Base-by-base conservation (phyloP, 192 early-diverging fungal species). In the Bifiguratus adelaidae region DNA sequence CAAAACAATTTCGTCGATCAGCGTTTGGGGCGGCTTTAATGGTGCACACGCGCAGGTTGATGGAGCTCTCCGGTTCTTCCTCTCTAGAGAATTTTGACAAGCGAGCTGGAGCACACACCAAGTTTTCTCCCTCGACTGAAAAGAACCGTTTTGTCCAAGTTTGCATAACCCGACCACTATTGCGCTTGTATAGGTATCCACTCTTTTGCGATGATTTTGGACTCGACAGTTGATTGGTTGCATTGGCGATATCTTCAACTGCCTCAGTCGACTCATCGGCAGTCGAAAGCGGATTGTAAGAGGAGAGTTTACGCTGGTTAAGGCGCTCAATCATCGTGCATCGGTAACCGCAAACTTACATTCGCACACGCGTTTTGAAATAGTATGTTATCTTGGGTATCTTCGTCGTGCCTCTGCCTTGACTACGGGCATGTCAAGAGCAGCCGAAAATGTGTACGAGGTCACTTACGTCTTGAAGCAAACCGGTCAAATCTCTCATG, bases 121-220 rank as follows among this genome's bases (percentile, higher is more conserved):
- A 47, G 15, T 65, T 38, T 35, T 78, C 81, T 43, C 76, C 73
- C 34, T 70, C 63, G 25, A 89, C 78, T 32, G 67, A 78, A 56
- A 86, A 87, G 53, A 85, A 89, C 38, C 82, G 72, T 16, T 87
- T 79, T 42, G 75, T 74, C 88, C 88, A 91, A 32, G 74, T 78
- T 50, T 81, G 71, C 65, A 89, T 61, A 3, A 91, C 77, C 50
- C 83, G 71, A 22, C 79, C 77, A 24, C 72, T 68, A 47, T 76
- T 83, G 47, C 80, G 80, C 58, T 90, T 78, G 53, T 82, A 91
- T 12, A 93, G 55, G 45, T 91, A 91, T 26, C 90, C 88, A n/a
- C n/a, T n/a, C n/a, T n/a, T n/a, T n/a, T n/a, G n/a, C n/a, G n/a
- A n/a, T n/a, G n/a, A n/a, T n/a, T n/a, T n/a, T n/a, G n/a, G n/a